Conservation (phyloP, 75 land plant genomes). For the Pinus tabuliformis region DNA sequence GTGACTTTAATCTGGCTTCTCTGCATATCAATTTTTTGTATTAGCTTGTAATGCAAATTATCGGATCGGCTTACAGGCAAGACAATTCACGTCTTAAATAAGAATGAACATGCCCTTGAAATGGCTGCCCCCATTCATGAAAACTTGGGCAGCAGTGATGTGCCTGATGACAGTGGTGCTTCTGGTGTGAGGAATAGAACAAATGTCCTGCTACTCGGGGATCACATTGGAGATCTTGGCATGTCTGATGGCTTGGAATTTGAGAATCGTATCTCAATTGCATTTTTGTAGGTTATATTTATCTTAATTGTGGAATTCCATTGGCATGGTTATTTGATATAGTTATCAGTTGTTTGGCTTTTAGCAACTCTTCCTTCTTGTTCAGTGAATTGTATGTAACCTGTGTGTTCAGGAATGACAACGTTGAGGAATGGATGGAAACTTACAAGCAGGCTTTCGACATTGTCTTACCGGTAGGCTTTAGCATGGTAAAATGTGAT, state of each 20-base stretch:
- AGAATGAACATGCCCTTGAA: conserved; percentile 96
- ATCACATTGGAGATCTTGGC: conserved; percentile 90
- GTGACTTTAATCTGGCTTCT: background rate
- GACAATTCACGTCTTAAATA: conserved; percentile 88
- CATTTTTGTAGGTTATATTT: conserved; percentile 69
- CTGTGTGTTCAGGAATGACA: conserved; percentile 62
- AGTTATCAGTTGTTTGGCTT: background rate
- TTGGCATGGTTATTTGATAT: background rate
- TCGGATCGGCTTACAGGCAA: conserved; percentile 48
- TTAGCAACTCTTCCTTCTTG: background rate
- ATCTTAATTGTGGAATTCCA: background rate
- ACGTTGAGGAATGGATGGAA: conserved; percentile 54
- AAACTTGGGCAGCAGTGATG: conserved; percentile 43
- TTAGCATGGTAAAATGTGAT: background rate
- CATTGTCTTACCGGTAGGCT: conserved; percentile 69
- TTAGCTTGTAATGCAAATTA: background rate
- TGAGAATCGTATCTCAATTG: conserved; percentile 79
- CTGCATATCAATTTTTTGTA: background rate
- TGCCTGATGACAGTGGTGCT: conserved; percentile 21
- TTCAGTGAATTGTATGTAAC: background rate
- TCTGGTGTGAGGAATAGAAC: conserved; percentile 62
- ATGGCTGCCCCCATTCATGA: conserved; percentile 87
- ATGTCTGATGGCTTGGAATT: conserved; percentile 96
- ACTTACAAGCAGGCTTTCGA: conserved; percentile 67
- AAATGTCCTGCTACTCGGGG: conserved; percentile 91